A percentile compares a stretch with the other conserved stretches of the same genome.
Conservation (phyloP, 108 stramenopile genomes). For the Cylindrotheca fusiformis region DNA sequence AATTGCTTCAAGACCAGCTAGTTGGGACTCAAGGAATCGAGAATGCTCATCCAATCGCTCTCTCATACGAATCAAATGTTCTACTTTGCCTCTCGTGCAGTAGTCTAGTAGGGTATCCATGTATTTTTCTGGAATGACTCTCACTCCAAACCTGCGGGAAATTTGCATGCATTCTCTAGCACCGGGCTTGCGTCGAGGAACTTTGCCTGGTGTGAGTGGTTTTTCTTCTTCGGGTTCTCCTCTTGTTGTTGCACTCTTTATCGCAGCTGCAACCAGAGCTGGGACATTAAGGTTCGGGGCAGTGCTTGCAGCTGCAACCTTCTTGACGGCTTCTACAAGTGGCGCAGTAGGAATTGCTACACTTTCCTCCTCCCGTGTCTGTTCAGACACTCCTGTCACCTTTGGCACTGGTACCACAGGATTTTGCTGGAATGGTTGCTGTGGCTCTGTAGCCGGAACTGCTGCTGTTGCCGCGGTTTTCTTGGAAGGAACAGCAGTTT, state of each 20-base stretch:
- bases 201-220: slow-evolving; percentile 16
- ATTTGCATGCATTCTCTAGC: slow-evolving; percentile 90
- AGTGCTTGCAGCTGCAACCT: slow-evolving; percentile 1
- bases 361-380: slow-evolving; percentile 10
- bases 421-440: not conserved
- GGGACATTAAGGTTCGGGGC: slow-evolving; percentile 13
- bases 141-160: slow-evolving; percentile 61
- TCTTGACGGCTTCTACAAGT: not conserved
- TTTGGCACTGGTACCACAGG: not conserved
- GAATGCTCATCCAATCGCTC: slow-evolving; percentile 86
- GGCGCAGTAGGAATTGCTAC: not conserved
- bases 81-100: slow-evolving; percentile 81
- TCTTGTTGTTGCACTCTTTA: slow-evolving; percentile 1
- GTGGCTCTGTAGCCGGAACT: no score
- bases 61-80: slow-evolving; percentile 86
- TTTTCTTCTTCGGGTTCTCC: slow-evolving; percentile 6
- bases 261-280: slow-evolving; percentile 17
- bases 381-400: slow-evolving; percentile 4
- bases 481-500: no score
- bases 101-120: slow-evolving; percentile 83
- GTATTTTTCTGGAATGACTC: slow-evolving; percentile 63
- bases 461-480: no score
- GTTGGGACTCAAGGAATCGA: slow-evolving; percentile 70
- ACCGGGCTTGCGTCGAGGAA: slow-evolving; percentile 82
- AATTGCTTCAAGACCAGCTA: slow-evolving; percentile 76